A percentile compares a stretch with the other conserved stretches of the same genome.
Conservation (phyloP, 768 basidiomycete genomes). For the Phlegmacium glaucopus region DNA sequence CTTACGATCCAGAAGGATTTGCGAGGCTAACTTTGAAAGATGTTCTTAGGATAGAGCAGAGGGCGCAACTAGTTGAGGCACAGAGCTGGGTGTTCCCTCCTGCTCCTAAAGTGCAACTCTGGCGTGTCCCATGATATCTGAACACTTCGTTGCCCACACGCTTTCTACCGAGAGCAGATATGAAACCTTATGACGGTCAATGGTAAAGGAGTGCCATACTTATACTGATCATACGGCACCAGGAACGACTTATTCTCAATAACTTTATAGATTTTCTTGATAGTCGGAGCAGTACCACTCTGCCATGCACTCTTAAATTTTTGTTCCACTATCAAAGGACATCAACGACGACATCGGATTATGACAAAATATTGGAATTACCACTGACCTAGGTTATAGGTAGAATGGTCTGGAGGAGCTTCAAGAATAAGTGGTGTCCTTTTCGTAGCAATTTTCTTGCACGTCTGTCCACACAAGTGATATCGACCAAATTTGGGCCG, state of each 20-base stretch:
- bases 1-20: constrained; percentile 8
- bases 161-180: not conserved
- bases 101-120: constrained; percentile 8
- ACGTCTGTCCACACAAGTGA: constrained; percentile 19
- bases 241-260: constrained; percentile 13
- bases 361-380: not conserved
- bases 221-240: constrained; percentile 12
- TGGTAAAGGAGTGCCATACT: constrained; percentile 2
- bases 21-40: constrained; percentile 13
- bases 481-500: constrained; percentile 9
- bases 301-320: constrained; percentile 15
- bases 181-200: not conserved
- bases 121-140: constrained; percentile 13
- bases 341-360: not conserved
- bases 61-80: not conserved
- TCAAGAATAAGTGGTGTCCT: constrained; percentile 18
- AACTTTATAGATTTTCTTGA: constrained; percentile 14
- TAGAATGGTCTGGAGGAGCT: constrained; percentile 14
- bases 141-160: constrained; percentile 10
- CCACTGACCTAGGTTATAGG: constrained; percentile 15
- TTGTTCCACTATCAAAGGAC: constrained; percentile 9
- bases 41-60: constrained; percentile 12
- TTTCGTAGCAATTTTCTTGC: constrained; percentile 15
- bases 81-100: constrained; percentile 5
- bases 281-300: constrained; percentile 1